Base-by-base conservation (phyloP, 169 alveolate species). In the Plasmodium malariae region DNA sequence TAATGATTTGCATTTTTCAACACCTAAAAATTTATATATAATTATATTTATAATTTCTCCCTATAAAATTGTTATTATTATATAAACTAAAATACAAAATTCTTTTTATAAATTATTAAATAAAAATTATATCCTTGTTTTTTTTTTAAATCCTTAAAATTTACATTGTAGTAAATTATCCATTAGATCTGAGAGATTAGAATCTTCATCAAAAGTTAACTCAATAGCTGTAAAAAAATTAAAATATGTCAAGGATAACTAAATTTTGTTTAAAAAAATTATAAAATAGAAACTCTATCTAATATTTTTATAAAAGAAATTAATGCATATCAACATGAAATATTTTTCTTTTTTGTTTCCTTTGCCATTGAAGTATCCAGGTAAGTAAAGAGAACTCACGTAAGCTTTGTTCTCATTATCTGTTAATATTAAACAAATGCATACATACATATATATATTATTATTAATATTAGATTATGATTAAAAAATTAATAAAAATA, bases 361-460 rank as follows among this genome's bases (percentile, higher is more conserved):
- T 26, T 59, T 74, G 60, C 88, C 74, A 36, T 74, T 74, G 36
- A 37, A 74, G 28, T 74, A 74, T 74, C 88, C 88, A 9, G 88
- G 88, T 17, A 74, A 40, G 32, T 74, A 74, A 1, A 74, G 14
- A 2, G 88, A 60, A 28, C 68, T 28, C 0, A 74, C 88, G 60
- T 37, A 74, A 2, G 88, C 74, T 36, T 21, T 62, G 11, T 12
- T 74, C 3, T 60, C 88, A 14, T 40, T 37, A 49, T 74, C 88
- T 74, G 51, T 19, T 37, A 54, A 45, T 11, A 69, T 45, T 43
- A 40, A 55, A 30, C n/a, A 14, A 30, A 55, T 59, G 28, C n/a
- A 43, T 36, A 54, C 0, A 68, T n/a, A 12, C 1, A 3, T 36
- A 72, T 11, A 54, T 14, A 43, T 24, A 21, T 14, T 6, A 12